A percentile compares a stretch with the other conserved stretches of the same genome.
phyloP scores from a whole-genome alignment of 192 early-diverging fungal species.

The Coemansia sp. region DNA sequence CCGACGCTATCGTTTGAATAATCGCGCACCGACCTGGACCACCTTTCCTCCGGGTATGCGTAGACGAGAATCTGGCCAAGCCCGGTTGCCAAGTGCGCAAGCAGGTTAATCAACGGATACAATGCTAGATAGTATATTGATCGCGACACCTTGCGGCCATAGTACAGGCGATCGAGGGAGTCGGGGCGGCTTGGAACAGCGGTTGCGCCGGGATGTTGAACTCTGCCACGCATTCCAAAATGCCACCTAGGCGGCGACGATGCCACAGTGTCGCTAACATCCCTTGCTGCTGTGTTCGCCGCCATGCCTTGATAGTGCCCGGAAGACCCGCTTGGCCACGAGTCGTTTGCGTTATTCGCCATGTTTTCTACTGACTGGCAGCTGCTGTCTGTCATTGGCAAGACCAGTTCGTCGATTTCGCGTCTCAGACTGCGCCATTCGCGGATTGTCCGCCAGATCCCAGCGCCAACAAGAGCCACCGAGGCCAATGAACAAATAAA shows the following conservation, averaged over 20 bases:
- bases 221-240: neutral
- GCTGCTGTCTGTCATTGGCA: constrained; percentile 45
- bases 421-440: constrained; percentile 51
- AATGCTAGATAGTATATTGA: constrained; percentile 54
- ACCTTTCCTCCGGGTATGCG: constrained; percentile 39
- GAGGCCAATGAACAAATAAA: constrained; percentile 51
- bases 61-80: constrained; percentile 52
- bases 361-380: constrained; percentile 19
- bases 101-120: constrained; percentile 50
- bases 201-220: neutral
- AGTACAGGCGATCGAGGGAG: constrained; percentile 51
- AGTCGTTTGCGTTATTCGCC: constrained; percentile 2
- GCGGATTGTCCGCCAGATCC: constrained; percentile 52
- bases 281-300: neutral
- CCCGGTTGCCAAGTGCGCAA: constrained; percentile 47
- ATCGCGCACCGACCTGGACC: constrained; percentile 48
- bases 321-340: constrained; percentile 3
- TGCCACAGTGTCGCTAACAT: neutral
- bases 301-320: neutral
- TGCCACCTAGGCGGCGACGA: neutral
- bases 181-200: constrained; percentile 35
- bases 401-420: constrained; percentile 46
- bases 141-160: constrained; percentile 53
- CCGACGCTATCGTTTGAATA: constrained; percentile 55
- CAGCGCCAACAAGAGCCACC: constrained; percentile 49